Conservation (phyloP, 495 filamentous ascomycete genomes). For the Zalerion maritima region DNA sequence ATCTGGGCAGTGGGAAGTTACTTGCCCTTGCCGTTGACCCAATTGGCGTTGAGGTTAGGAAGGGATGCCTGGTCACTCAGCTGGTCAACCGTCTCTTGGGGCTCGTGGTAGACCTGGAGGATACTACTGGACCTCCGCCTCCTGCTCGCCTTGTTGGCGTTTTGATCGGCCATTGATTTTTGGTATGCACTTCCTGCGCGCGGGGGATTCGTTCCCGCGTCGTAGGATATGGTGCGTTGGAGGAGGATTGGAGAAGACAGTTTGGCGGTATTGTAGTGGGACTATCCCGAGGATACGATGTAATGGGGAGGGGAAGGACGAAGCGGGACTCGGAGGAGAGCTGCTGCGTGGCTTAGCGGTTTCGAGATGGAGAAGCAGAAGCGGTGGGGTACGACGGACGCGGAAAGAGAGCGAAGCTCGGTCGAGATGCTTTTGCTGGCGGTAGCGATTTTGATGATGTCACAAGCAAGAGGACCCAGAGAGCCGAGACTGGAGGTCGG, state of each 20-base stretch:
- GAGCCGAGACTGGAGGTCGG: no score
- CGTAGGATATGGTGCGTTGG: slow-evolving; percentile 67
- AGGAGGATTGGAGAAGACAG: slow-evolving; percentile 67
- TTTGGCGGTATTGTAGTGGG: slow-evolving; percentile 56
- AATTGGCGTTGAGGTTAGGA: slow-evolving; percentile 92
- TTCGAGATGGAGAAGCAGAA: slow-evolving; percentile 4
- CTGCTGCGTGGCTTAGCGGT: slow-evolving; percentile 4
- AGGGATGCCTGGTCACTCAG: slow-evolving; percentile 87
- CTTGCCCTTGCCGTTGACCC: slow-evolving; percentile 97
- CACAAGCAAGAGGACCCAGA: no score
- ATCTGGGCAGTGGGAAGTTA: slow-evolving; percentile 1
- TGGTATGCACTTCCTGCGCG: slow-evolving; percentile 28
- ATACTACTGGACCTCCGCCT: slow-evolving; percentile 88
- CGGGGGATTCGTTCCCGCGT: slow-evolving; percentile 54
- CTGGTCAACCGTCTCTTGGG: slow-evolving; percentile 84
- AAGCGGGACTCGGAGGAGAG: slow-evolving; percentile 2
- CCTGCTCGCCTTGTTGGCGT: slow-evolving; percentile 47
- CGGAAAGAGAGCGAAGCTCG: no score
- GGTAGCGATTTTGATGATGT: no score
- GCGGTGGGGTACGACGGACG: not conserved
- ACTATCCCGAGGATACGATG: slow-evolving; percentile 12
- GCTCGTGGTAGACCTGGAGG: slow-evolving; percentile 78
- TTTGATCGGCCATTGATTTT: slow-evolving; percentile 37
- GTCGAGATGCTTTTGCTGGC: no score
- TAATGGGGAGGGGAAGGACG: slow-evolving; percentile 1